A percentile compares a stretch with the other conserved stretches of the same genome.
phyloP scores from a whole-genome alignment of 352 stramenopile species.

The Globisporangium barbulae region DNA sequence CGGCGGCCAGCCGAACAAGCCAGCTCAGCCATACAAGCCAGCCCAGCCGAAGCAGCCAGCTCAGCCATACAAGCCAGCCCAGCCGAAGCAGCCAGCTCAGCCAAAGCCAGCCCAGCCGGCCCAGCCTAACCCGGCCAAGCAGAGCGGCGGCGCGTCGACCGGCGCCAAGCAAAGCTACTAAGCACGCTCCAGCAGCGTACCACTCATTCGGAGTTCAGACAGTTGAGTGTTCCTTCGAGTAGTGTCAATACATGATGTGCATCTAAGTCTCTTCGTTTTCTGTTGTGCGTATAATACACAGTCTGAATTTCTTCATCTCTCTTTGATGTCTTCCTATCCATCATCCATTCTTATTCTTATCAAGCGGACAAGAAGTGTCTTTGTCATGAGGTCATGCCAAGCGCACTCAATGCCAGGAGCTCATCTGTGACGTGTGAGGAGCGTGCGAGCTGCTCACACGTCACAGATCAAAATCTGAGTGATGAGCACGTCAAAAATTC shows the following conservation, averaged over 20 bases:
- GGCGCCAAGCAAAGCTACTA: constrained; percentile 14
- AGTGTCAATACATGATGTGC: constrained; percentile 6
- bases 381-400: too few relatives aligned
- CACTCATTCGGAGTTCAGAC: not conserved
- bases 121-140: constrained; percentile 9
- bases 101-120: not conserved
- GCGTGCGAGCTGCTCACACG: not conserved
- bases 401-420: not conserved
- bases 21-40: not conserved
- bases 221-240: not conserved
- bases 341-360: not conserved
- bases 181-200: constrained; percentile 1
- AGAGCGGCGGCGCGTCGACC: constrained; percentile 2
- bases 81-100: not conserved
- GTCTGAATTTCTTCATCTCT: not conserved
- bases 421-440: not conserved
- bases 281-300: constrained; percentile 1
- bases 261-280: not conserved
- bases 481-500: not conserved
- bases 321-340: not conserved
- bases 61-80: constrained; percentile 2
- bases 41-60: constrained; percentile 3
- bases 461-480: not conserved
- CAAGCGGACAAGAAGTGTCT: not conserved
- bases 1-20: constrained; percentile 3